A percentile compares a stretch with the other conserved stretches of the same genome.
phyloP scores from a whole-genome alignment of 305 asterid species.

The Solanum hybrid region DNA sequence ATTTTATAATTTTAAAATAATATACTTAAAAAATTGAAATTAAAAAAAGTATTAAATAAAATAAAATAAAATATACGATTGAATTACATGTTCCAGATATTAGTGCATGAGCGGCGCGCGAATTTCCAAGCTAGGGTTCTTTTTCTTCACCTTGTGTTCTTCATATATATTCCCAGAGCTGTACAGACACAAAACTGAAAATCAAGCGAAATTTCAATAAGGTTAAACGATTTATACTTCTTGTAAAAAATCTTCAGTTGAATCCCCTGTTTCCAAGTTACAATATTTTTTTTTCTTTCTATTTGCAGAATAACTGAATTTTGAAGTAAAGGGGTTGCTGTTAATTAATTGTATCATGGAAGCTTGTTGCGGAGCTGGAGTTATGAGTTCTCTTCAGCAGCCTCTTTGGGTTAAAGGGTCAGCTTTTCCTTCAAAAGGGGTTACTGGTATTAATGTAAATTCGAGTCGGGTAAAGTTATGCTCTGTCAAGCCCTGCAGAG shows the following conservation, averaged over 20 bases:
- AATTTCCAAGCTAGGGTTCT: conserved; percentile 2
- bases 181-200: neutral
- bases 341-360: neutral
- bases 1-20: neutral
- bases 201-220: neutral
- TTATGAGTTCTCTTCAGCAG: conserved; percentile 27
- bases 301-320: neutral
- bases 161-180: neutral
- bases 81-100: too few relatives aligned
- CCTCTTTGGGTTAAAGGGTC: conserved; percentile 4
- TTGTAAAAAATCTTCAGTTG: neutral
- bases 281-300: neutral
- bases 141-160: neutral
- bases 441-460: conserved; percentile 6
- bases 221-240: neutral
- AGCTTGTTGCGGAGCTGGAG: conserved; percentile 9
- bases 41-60: neutral
- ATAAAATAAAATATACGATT: too few relatives aligned
- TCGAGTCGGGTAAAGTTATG: conserved; percentile 26
- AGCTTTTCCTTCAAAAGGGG: neutral
- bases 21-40: neutral
- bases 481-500: conserved; percentile 13
- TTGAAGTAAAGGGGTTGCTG: neutral
- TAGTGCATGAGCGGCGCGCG: neutral
- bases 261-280: neutral